A percentile compares a stretch with the other conserved stretches of the same genome.
Conservation (phyloP, 208 protist genomes). For the Trypanosoma grayi region DNA sequence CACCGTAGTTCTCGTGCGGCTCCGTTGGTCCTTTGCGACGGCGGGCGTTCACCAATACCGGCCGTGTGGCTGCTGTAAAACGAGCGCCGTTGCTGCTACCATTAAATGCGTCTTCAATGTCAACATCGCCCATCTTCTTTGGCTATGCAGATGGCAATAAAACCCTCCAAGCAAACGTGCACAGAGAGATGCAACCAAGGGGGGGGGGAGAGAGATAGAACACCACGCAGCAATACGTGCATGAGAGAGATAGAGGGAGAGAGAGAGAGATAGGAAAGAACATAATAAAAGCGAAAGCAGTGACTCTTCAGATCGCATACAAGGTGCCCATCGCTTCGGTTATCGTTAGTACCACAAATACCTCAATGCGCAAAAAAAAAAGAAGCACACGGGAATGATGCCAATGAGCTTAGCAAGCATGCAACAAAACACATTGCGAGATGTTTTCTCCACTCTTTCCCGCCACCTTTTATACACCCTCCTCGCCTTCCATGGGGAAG, state of each 20-base stretch:
- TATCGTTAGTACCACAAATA: neutral
- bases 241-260: neutral
- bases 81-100: neutral
- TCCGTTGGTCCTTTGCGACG: constrained; percentile 4
- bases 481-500: constrained; percentile 28
- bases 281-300: too few relatives aligned
- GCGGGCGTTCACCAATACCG: constrained; percentile 12
- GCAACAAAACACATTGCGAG: too few relatives aligned
- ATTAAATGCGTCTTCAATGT: constrained; percentile 20
- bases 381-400: neutral
- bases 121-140: constrained; percentile 6
- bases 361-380: neutral
- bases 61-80: neutral
- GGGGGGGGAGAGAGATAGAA: too few relatives aligned
- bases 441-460: too few relatives aligned
- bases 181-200: too few relatives aligned
- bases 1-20: constrained; percentile 22
- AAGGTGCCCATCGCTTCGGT: neutral
- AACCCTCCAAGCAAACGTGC: too few relatives aligned
- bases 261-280: too few relatives aligned
- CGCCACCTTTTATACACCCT: neutral
- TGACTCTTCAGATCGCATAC: too few relatives aligned
- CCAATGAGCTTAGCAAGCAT: too few relatives aligned
- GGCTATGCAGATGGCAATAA: too few relatives aligned
- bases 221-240: too few relatives aligned